Percentiles rank a stretch among this genome's conserved stretches.
Evolutionary conservation across 2,329 filamentous ascomycete species (phyloP).

Genomic region (Colletotrichum horii): DNA sequence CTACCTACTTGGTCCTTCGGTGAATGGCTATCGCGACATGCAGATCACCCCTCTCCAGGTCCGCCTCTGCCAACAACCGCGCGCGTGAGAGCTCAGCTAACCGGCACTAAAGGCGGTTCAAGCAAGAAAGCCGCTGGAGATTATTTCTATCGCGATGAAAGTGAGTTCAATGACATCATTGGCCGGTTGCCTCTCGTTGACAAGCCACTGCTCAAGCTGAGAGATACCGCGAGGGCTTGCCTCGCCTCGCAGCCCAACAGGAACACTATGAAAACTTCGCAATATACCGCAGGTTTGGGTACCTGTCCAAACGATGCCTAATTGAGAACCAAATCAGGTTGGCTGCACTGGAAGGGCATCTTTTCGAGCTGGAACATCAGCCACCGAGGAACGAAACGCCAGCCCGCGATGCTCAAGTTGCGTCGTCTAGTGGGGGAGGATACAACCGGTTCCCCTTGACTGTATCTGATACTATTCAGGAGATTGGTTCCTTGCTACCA

Average conservation of each 20-base stretch:
- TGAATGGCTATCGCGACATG: neutral
- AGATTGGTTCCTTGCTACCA: neutral
- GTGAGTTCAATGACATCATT: neutral
- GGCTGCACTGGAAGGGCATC: neutral
- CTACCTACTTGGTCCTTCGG: neutral
- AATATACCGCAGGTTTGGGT: neutral
- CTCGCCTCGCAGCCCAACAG: neutral
- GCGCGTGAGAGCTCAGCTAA: neutral
- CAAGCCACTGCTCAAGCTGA: neutral
- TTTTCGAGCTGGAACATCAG: neutral
- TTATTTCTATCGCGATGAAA: neutral
- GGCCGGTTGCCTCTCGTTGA: neutral
- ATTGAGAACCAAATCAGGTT: neutral
- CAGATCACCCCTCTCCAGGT: neutral
- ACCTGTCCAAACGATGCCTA: neutral
- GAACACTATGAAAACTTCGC: neutral
- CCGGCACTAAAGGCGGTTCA: neutral
- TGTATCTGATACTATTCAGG: neutral
- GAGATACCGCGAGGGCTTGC: neutral
- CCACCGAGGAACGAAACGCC: neutral
- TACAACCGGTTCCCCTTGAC: neutral
- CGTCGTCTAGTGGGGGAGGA: neutral
- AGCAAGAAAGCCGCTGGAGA: neutral
- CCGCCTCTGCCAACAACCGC: accelerated
- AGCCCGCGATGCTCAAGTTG: no score